Evolutionary conservation across 2,329 filamentous ascomycete genomes (phyloP).

Genomic region (Penicillium occitanis): DNA sequence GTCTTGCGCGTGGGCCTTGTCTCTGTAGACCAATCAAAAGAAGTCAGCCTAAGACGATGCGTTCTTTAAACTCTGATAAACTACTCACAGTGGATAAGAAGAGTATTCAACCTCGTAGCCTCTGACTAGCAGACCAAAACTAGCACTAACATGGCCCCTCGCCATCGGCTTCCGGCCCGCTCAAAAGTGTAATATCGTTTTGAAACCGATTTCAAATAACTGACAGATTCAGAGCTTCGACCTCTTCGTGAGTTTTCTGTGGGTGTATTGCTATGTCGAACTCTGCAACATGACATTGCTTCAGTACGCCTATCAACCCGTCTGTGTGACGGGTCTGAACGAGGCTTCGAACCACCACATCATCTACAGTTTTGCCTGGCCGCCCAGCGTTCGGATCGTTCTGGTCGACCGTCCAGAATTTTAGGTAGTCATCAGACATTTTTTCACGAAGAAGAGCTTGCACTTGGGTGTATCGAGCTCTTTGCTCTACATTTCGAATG

Average conservation of each 20-base stretch:
- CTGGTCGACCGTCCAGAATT: neutral
- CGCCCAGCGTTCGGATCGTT: slow-evolving; percentile 1
- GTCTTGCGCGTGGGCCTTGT: slow-evolving; percentile 12
- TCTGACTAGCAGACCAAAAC: slow-evolving; percentile 1
- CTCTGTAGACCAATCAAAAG: neutral
- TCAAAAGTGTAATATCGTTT: slow-evolving; percentile 1
- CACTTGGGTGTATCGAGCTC: no score
- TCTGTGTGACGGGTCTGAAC: slow-evolving; percentile 9
- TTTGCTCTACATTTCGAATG: no score
- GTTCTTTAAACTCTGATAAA: no score
- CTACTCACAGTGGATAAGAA: slow-evolving; percentile 5
- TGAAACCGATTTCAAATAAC: slow-evolving; percentile 4
- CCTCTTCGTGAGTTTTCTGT: neutral
- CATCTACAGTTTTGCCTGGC: neutral
- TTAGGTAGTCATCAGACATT: no score
- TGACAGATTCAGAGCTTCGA: slow-evolving; percentile 3
- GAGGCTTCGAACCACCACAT: neutral
- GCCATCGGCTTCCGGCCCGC: neutral
- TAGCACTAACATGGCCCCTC: slow-evolving; percentile 6
- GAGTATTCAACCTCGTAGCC: slow-evolving; percentile 7
- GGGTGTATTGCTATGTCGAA: slow-evolving; percentile 13
- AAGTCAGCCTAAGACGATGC: neutral
- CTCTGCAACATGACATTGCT: slow-evolving; percentile 7
- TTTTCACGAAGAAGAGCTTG: no score
- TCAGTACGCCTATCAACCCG: slow-evolving; percentile 1